Evolutionary conservation across 1,284 basidiomycete species (phyloP).

Genomic region (Cryptococcus deneoformans): DNA sequence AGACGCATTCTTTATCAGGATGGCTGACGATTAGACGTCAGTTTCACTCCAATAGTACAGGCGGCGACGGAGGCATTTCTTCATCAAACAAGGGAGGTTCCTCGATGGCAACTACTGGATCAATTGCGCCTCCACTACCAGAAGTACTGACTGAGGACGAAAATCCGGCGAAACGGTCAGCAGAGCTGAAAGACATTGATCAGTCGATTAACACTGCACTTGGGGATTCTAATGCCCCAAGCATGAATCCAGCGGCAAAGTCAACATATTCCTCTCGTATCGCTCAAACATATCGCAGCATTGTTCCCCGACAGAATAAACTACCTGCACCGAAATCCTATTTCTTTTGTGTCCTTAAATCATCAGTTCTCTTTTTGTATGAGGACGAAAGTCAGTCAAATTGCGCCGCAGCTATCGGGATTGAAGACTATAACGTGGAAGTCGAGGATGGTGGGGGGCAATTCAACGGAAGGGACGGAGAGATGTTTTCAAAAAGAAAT

Average conservation of each 20-base stretch:
- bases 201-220: background rate
- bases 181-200: background rate
- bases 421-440: conserved; percentile 66
- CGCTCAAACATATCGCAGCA: conserved; percentile 41
- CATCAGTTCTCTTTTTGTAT: conserved; percentile 82
- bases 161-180: background rate
- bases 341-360: conserved; percentile 86
- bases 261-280: conserved; percentile 23
- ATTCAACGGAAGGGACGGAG: conserved; percentile 55
- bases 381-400: conserved; percentile 84
- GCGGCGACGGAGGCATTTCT: background rate
- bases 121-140: conserved; percentile 48
- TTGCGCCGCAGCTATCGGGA: conserved; percentile 77
- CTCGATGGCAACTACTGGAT: no score
- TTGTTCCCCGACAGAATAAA: conserved; percentile 53
- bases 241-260: conserved; percentile 47
- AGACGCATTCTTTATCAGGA: background rate
- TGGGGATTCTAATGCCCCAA: conserved; percentile 62
- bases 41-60: conserved; percentile 54
- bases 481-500: conserved; percentile 83
- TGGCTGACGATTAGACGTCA: conserved; percentile 83
- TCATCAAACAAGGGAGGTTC: no score
- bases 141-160: conserved; percentile 1
- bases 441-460: conserved; percentile 63
- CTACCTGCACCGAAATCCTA: conserved; percentile 75